Evolutionary conservation across 164 flowering plant species (phyloP), one percentile per base, ranked within the genome.

Genomic region (Magnolia changhungtana): DNA sequence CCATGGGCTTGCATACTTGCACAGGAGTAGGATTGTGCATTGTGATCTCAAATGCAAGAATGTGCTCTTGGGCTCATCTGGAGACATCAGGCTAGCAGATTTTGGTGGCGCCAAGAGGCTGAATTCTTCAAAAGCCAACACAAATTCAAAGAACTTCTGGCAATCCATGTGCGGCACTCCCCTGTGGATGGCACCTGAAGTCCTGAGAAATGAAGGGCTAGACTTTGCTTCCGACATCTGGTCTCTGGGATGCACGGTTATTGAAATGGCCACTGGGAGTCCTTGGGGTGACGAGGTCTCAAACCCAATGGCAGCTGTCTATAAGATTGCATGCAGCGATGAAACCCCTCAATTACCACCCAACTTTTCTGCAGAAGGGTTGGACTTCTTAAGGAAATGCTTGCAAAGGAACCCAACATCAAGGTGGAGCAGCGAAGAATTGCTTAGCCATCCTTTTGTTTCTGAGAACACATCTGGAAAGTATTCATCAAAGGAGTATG

Each of bases 171-270:
- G 84, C 50, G 91, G 94, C 31, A 88, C 90, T 19, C 94, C 92
- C 16, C 68, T 88, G 63, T 90, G 91, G 91, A 89, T 87, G 92
- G 90, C 92, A 49, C 94, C 94, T 0, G 94, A 90, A 79, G 88
- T 86, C 4, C 29, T 89, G 72, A 82, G 84, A 72, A 80, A 81
- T 0, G 88, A 87, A 80, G 80, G 73, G 67, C 7, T 78, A 50
- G 81, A 74, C 51, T 79, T 74, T 68, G 81, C 81, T 27, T 77
- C 89, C 5, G 94, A 89, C 72, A 81, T 90, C 16, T 89, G 94
- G 94, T 88, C 94, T 2, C 75, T 90, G 61, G 94, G 94, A 3
- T 89, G 92, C 81, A 87, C 90, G 0, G 76, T 89, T 7, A 83
- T 90, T 16, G 94, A 89, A 73, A 88, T 90, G 94, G 91, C 87